A percentile compares a stretch with the other conserved stretches of the same genome.
phyloP scores from a whole-genome alignment of 2,329 filamentous ascomycete species.

The Didymella pinodella region DNA sequence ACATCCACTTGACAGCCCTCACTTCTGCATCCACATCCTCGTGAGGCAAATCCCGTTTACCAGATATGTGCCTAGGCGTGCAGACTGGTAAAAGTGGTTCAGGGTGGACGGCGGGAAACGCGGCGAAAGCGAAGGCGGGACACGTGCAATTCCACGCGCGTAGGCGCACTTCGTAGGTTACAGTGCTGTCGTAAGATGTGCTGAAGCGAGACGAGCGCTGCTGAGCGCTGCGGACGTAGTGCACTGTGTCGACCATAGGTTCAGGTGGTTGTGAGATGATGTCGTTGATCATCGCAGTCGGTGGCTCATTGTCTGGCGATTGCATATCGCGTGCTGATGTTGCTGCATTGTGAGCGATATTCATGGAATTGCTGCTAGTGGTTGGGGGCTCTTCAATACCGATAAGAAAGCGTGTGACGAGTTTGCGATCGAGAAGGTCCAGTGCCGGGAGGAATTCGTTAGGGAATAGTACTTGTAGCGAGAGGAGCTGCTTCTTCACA shows the following conservation, averaged over 20 bases:
- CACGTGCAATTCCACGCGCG: conserved; percentile 88
- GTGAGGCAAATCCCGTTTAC: neutral
- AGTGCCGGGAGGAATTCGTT: conserved; percentile 82
- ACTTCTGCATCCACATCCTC: neutral
- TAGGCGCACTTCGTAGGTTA: conserved; percentile 74
- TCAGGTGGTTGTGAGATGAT: neutral
- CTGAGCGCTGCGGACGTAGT: conserved; percentile 68
- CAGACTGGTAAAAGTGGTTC: conserved; percentile 19
- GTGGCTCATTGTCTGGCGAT: neutral
- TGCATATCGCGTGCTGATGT: neutral
- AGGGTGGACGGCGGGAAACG: conserved; percentile 60
- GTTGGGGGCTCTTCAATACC: neutral
- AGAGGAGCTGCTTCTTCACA: conserved; percentile 63
- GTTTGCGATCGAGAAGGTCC: conserved; percentile 81
- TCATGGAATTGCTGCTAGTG: neutral
- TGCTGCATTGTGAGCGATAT: neutral
- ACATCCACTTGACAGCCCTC: conserved; percentile 23
- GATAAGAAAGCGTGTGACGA: conserved; percentile 66
- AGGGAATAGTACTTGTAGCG: conserved; percentile 82
- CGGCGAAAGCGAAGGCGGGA: conserved; percentile 79
- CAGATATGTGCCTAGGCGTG: neutral
- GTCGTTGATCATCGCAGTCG: neutral
- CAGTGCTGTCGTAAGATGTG: conserved; percentile 38
- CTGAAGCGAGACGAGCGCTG: conserved; percentile 48
- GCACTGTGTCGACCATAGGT: conserved; percentile 35